These are phyloP conservation scores for Colletotrichum tamarilloi DNA, from an alignment of 2,329 filamentous ascomycete species.

Conservation along the genomic window DNA sequence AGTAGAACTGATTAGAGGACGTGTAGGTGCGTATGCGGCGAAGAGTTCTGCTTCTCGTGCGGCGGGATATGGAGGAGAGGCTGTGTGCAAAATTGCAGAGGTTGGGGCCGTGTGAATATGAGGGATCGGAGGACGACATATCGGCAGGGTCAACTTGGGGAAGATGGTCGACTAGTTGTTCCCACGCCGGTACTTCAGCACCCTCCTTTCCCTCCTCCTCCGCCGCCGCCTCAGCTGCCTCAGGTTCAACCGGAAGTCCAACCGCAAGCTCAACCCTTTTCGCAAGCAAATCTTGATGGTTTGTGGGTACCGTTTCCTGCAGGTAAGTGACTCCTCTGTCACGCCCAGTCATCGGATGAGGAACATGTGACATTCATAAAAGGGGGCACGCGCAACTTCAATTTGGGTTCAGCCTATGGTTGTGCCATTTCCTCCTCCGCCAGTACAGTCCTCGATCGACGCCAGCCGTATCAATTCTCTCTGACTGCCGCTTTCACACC, in stretches of 20 bases:
- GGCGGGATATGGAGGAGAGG: constrained; percentile 6
- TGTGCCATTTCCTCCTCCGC: neutral
- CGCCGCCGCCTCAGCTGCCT: neutral
- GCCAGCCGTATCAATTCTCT: neutral
- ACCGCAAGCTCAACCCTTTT: neutral
- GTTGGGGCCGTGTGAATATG: constrained; percentile 11
- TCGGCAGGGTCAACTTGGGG: constrained; percentile 5
- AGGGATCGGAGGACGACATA: constrained; percentile 10
- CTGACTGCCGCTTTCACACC: neutral
- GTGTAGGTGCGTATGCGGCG: constrained; percentile 31
- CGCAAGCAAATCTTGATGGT: neutral
- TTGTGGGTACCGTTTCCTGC: neutral
- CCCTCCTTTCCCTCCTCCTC: neutral
- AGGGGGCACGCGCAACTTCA: neutral
- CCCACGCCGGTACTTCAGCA: too few relatives aligned
- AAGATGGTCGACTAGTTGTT: neutral
- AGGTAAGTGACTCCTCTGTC: constrained; percentile 10
- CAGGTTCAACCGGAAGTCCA: too few relatives aligned
- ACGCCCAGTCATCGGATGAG: neutral
- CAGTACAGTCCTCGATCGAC: neutral
- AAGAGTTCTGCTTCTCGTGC: constrained; percentile 35
- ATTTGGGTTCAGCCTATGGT: neutral
- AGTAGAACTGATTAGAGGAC: neutral
- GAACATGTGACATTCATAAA: neutral
- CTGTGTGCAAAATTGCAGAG: constrained; percentile 4